Percentiles rank a stretch among this genome's conserved stretches.
Evolutionary conservation across 257 asterid species (phyloP).

Genomic region (Lycium barbarum): DNA sequence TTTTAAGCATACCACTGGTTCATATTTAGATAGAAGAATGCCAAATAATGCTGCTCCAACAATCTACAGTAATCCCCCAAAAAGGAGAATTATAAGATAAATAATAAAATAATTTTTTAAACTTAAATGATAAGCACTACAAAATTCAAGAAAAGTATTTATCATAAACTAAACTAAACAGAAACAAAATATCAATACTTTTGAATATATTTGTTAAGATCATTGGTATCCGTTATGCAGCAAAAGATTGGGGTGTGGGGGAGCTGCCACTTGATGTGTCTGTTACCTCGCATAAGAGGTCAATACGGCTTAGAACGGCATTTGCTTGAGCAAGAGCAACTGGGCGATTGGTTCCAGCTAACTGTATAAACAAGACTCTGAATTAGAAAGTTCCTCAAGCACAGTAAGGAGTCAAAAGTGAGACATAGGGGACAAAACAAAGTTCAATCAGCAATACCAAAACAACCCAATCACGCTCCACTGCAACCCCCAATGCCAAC

Average conservation of each 20-base stretch:
- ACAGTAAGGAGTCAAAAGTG: constrained; percentile 25
- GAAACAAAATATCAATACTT: background rate
- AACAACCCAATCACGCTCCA: constrained; percentile 99
- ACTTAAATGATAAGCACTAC: background rate
- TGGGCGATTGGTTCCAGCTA: constrained; percentile 91
- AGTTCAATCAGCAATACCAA: constrained; percentile 54
- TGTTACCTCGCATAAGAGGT: constrained; percentile 82
- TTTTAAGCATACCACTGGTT: constrained; percentile 75
- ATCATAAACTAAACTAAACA: background rate
- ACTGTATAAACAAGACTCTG: constrained; percentile 51
- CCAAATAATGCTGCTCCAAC: constrained; percentile 95
- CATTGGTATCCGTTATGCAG: background rate
- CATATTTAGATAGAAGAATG: constrained; percentile 74
- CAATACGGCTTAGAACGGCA: constrained; percentile 85
- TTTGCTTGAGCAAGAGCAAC: constrained; percentile 97
- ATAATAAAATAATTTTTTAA: constrained; percentile 4
- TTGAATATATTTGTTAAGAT: background rate
- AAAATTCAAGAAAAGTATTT: background rate
- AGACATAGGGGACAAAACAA: constrained; percentile 20
- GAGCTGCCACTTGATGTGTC: background rate
- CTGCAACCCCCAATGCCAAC: constrained; percentile 88
- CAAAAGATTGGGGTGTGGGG: background rate
- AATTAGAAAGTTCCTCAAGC: constrained; percentile 22
- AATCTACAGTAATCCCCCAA: constrained; percentile 53
- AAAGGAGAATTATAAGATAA: constrained; percentile 25